Evolutionary conservation across 345 rosid species (phyloP).

Genomic region (Corchorus olitorius): DNA sequence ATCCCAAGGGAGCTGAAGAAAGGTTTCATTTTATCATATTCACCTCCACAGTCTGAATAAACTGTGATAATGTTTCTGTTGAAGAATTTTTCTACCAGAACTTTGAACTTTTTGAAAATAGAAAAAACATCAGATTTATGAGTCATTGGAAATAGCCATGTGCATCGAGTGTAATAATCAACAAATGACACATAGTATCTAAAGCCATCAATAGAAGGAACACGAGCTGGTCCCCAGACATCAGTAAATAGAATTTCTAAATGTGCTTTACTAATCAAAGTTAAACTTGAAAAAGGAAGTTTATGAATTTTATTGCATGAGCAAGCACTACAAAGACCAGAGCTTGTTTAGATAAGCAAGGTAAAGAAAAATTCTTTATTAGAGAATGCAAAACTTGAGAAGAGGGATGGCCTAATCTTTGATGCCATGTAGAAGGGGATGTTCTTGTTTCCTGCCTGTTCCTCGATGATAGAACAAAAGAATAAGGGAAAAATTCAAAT

Average conservation of each 20-base stretch:
- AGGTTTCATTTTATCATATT: background rate
- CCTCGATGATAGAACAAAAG: background rate
- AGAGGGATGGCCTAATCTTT: background rate
- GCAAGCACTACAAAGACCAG: background rate
- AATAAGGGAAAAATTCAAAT: slow-evolving; percentile 11
- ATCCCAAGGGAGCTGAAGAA: background rate
- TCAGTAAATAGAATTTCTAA: background rate
- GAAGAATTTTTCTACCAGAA: background rate
- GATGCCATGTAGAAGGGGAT: background rate
- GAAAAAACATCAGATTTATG: background rate
- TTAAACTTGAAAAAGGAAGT: background rate
- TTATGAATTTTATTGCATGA: background rate
- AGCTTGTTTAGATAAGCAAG: background rate
- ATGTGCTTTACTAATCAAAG: background rate
- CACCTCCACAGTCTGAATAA: background rate
- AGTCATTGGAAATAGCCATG: background rate
- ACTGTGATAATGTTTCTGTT: background rate
- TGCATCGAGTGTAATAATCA: background rate
- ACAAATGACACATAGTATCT: background rate
- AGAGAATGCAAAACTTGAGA: background rate
- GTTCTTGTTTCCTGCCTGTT: no score
- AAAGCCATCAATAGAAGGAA: background rate
- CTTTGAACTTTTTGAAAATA: background rate
- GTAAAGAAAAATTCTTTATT: background rate
- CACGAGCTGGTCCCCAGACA: background rate